Percentiles rank a stretch among this genome's conserved stretches.
Conservation (phyloP, 2,329 filamentous ascomycete species). For the Grosmannia serpens region DNA sequence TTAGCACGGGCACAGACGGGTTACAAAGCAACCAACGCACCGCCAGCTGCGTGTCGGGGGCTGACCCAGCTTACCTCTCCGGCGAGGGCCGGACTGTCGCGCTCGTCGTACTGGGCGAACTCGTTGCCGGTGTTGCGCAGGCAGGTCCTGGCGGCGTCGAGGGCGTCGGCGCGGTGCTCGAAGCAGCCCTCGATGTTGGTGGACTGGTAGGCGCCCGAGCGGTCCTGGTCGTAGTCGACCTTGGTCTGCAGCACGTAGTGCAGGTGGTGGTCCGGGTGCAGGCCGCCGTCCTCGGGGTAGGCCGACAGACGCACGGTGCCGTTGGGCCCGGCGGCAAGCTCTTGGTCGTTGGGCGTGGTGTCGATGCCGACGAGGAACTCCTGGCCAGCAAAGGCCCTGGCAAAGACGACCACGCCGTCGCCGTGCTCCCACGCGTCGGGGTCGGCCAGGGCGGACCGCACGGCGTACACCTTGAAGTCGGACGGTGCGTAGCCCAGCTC, state of each 20-base stretch:
- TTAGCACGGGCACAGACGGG: not conserved
- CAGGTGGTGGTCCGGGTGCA: slow-evolving; percentile 18
- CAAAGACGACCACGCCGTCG: slow-evolving; percentile 26
- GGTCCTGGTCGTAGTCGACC: slow-evolving; percentile 28
- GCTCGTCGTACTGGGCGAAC: slow-evolving; percentile 25
- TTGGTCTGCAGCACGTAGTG: slow-evolving; percentile 30
- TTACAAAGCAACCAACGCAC: not conserved
- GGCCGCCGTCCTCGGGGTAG: not conserved
- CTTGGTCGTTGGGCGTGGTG: slow-evolving; percentile 25
- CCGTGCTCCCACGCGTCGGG: slow-evolving; percentile 22
- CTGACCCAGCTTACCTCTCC: not conserved
- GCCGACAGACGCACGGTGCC: slow-evolving; percentile 13
- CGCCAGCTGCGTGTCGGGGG: slow-evolving; percentile 1
- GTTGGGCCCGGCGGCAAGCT: slow-evolving; percentile 15
- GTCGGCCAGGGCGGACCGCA: not conserved
- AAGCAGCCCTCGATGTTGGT: slow-evolving; percentile 29
- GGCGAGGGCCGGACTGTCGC: slow-evolving; percentile 11
- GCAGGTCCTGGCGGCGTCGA: slow-evolving; percentile 20
- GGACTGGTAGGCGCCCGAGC: slow-evolving; percentile 20
- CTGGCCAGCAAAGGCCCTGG: slow-evolving; percentile 23
- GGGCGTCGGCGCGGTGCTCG: slow-evolving; percentile 20
- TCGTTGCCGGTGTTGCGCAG: slow-evolving; percentile 16
- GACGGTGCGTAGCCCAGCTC: slow-evolving; percentile 23
- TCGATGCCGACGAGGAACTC: slow-evolving; percentile 26
- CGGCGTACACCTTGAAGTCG: slow-evolving; percentile 25